Evolutionary conservation across 495 filamentous ascomycete genomes (phyloP).

Genomic region (Pyronema domesticum): DNA sequence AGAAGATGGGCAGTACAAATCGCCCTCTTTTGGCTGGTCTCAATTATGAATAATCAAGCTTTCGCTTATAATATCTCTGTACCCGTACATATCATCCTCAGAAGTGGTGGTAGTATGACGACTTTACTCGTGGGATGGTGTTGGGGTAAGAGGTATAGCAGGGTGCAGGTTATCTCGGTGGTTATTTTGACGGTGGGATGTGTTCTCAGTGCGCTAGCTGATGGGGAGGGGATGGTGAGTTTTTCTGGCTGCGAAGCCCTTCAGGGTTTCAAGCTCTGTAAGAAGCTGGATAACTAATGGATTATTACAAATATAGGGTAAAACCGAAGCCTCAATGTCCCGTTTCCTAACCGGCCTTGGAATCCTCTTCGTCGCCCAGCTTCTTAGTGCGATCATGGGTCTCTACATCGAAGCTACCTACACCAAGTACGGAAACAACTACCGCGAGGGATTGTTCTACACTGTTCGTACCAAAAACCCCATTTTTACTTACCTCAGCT

Average conservation of each 20-base stretch:
- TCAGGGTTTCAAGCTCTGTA: too few relatives aligned
- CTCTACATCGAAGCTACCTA: constrained; percentile 87
- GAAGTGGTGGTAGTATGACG: constrained; percentile 84
- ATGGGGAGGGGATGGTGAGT: constrained; percentile 62
- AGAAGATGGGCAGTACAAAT: constrained; percentile 75
- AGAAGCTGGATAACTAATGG: too few relatives aligned
- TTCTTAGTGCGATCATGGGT: constrained; percentile 84
- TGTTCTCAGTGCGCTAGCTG: constrained; percentile 68
- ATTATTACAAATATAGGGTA: constrained; percentile 12
- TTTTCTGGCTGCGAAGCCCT: not conserved
- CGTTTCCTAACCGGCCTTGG: constrained; percentile 55
- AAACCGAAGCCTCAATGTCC: constrained; percentile 16
- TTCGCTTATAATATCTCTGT: constrained; percentile 95
- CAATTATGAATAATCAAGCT: constrained; percentile 90
- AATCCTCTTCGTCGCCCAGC: constrained; percentile 73
- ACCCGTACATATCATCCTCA: constrained; percentile 88
- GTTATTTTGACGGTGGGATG: constrained; percentile 71
- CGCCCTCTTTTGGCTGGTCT: constrained; percentile 76
- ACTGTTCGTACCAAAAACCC: constrained; percentile 34
- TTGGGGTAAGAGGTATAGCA: constrained; percentile 67
- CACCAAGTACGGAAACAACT: constrained; percentile 64
- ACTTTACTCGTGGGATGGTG: constrained; percentile 75
- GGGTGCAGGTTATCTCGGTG: constrained; percentile 61
- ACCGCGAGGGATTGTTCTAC: constrained; percentile 95
- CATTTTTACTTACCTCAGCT: constrained; percentile 36